phyloP scores from a whole-genome alignment of 2,329 filamentous ascomycete genomes.

The Xylaria hypoxylon region DNA sequence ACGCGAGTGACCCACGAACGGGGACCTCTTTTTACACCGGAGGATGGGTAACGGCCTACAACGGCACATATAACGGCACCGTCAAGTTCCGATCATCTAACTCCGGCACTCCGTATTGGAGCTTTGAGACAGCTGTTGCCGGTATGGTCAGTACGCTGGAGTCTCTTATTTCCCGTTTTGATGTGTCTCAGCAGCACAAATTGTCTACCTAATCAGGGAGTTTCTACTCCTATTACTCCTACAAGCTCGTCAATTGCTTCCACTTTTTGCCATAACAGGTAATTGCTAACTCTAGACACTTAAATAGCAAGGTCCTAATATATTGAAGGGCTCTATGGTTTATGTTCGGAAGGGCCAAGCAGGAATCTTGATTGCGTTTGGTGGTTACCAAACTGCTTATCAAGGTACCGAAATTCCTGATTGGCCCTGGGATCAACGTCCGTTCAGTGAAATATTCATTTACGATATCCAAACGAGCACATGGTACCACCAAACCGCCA shows the following conservation, averaged over 20 bases:
- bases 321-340: slow-evolving; percentile 40
- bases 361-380: slow-evolving; percentile 40
- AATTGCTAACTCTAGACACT: no score
- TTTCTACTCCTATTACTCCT: no score
- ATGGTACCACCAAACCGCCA: slow-evolving; percentile 39
- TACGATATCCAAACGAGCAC: slow-evolving; percentile 37
- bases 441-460: slow-evolving; percentile 39
- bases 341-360: slow-evolving; percentile 37
- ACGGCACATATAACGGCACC: slow-evolving; percentile 36
- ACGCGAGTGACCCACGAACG: slow-evolving; percentile 36
- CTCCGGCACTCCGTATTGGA: slow-evolving; percentile 26
- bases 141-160: no score
- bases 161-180: no score
- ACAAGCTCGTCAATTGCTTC: no score
- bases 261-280: no score
- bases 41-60: slow-evolving; percentile 29
- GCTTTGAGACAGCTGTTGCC: slow-evolving; percentile 21
- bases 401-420: slow-evolving; percentile 5
- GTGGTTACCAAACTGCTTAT: slow-evolving; percentile 39
- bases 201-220: no score
- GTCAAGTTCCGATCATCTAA: slow-evolving; percentile 37
- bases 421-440: slow-evolving; percentile 31
- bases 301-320: slow-evolving; percentile 37
- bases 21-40: slow-evolving; percentile 40
- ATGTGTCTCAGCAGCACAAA: no score